These are phyloP conservation scores for Purshia tridentata DNA, from an alignment of 306 rosid species.

Conservation along the genomic window DNA sequence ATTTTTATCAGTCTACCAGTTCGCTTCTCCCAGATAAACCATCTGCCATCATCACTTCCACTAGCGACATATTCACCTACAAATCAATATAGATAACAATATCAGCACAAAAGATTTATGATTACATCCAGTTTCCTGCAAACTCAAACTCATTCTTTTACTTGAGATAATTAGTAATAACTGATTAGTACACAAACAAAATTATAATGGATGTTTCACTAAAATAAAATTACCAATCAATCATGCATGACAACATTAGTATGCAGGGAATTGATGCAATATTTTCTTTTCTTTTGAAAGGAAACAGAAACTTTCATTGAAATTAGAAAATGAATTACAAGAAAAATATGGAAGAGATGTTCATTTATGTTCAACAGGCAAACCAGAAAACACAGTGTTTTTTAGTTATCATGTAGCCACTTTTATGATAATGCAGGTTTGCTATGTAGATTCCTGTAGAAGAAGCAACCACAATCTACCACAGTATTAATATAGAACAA, in stretches of 20 bases:
- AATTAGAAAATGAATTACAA: not conserved
- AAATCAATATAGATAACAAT: slow-evolving; percentile 25
- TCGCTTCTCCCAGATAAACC: slow-evolving; percentile 94
- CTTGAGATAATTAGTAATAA: not conserved
- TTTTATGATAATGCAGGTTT: not conserved
- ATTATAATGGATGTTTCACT: not conserved
- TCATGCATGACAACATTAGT: not conserved
- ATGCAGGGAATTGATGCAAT: not conserved
- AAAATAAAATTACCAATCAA: not conserved
- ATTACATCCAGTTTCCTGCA: slow-evolving; percentile 9
- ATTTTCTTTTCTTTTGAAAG: not conserved
- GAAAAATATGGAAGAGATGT: not conserved
- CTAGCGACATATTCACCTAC: slow-evolving; percentile 91
- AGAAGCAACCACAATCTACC: not conserved
- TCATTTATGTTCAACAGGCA: not conserved
- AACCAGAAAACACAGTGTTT: not conserved
- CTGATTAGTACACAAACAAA: not conserved
- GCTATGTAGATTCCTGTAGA: not conserved
- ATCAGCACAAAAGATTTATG: slow-evolving; percentile 9
- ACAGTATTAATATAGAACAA: not conserved
- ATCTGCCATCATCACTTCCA: slow-evolving; percentile 99
- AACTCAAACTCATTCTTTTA: slow-evolving; percentile 10
- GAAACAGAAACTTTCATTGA: not conserved
- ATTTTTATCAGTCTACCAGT: slow-evolving; percentile 89
- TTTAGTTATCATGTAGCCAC: not conserved